Base-by-base conservation (phyloP, 352 stramenopile species). In the Phytophthora kernoviae region DNA sequence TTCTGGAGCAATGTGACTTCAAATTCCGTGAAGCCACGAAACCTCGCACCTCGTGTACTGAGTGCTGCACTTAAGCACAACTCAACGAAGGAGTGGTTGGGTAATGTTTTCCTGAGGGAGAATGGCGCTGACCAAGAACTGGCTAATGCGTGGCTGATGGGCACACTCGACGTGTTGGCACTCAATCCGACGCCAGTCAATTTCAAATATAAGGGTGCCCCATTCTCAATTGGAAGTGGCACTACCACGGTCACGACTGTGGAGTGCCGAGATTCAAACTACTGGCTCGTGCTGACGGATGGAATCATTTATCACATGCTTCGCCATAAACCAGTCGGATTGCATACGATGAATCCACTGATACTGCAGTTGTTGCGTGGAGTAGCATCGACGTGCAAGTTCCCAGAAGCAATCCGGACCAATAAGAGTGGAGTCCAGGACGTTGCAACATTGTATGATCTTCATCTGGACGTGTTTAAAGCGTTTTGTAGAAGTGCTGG, bases 391-490 rank as follows among this genome's bases (percentile, higher is more conserved):
- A 67, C 54, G 14, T 80, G 58, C 50, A 77, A 70, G 22, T 91
- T 90, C 26, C 54, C 34, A 0, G n/a, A 39, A 0, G 45, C 54
- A 22, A 41, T 88, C 39, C 54, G 52, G n/a, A n/a, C 49, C 2
- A 64, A 68, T 9, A 3, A 44, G 22, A 52, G 73, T 17, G 43
- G 24, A 27, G 30, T 71, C 36, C 44, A 68, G 9, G 54, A 77
- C 45, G 33, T 55, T 57, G 50, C 30, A 21, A 68, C 49, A 11
- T 59, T 91, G 11, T 91, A 87, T 39, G 65, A 69, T 41, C 62
- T 91, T n/a, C 84, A 92, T 63, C 34, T 90, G 34, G 62, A 90
- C 43, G 34, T 91, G 5, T 94, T 92, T 56, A 70, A 80, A 56
- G 65, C 69, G 10, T 89, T 94, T 47, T 90, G 79, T 36, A 62